phyloP scores from a whole-genome alignment of 1,284 basidiomycete species.

The Pholiota adiposa region DNA sequence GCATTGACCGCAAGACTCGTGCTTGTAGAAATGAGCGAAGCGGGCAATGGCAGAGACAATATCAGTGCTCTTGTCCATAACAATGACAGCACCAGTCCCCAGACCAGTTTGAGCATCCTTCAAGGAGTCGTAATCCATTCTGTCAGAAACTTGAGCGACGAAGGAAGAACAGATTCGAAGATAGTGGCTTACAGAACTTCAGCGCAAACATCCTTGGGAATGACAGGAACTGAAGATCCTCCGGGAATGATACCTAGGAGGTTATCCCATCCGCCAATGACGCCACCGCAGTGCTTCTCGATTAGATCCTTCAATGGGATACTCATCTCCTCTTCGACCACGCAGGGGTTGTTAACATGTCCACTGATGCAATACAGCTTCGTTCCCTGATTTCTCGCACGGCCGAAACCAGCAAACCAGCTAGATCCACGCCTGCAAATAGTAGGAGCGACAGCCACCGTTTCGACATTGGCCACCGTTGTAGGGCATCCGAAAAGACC shows the following conservation, averaged over 20 bases:
- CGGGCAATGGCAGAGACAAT: slow-evolving; percentile 92
- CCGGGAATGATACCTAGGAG: slow-evolving; percentile 94
- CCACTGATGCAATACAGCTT: slow-evolving; percentile 97
- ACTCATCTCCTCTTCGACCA: slow-evolving; percentile 99
- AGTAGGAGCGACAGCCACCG: slow-evolving; percentile 95
- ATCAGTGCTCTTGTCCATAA: slow-evolving; percentile 98
- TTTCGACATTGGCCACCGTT: slow-evolving; percentile 98
- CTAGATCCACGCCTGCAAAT: slow-evolving; percentile 89
- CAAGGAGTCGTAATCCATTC: slow-evolving; percentile 98
- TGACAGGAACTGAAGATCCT: slow-evolving; percentile 94
- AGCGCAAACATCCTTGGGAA: slow-evolving; percentile 81
- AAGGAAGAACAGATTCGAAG: neutral
- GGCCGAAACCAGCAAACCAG: slow-evolving; percentile 96
- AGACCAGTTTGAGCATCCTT: slow-evolving; percentile 95
- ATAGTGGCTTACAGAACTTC: slow-evolving; percentile 77
- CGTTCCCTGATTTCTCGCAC: slow-evolving; percentile 93
- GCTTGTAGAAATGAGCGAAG: slow-evolving; percentile 96
- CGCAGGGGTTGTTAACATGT: slow-evolving; percentile 98
- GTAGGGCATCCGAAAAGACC: slow-evolving; percentile 97
- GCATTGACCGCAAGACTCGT: slow-evolving; percentile 98
- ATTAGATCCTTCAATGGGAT: slow-evolving; percentile 94
- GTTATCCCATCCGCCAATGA: slow-evolving; percentile 96
- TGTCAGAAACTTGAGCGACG: slow-evolving; percentile 29
- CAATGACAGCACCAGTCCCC: slow-evolving; percentile 97
- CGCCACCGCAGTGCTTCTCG: slow-evolving; percentile 96